These are phyloP conservation scores for Kwoniella newhampshirensis DNA, from an alignment of 768 basidiomycete genomes.

Conservation along the genomic window DNA sequence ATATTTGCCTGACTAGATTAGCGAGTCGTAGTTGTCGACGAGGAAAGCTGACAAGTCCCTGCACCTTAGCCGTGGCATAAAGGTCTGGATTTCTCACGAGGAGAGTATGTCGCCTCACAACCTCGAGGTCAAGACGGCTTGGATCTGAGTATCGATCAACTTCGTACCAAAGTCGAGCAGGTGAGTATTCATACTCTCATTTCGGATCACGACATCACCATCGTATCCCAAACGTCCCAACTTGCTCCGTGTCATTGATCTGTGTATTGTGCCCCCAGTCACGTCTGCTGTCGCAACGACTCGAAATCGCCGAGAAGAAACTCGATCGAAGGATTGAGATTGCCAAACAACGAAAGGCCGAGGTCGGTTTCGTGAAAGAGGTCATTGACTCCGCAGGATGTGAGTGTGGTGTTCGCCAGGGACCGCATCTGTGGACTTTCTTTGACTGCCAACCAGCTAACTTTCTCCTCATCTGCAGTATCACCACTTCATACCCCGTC, in stretches of 20 bases:
- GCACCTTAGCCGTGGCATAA: slow-evolving; percentile 59
- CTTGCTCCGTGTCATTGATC: not conserved
- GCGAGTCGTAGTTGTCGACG: too few species aligned
- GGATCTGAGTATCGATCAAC: slow-evolving; percentile 66
- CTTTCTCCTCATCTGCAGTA: slow-evolving; percentile 26
- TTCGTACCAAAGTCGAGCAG: slow-evolving; percentile 67
- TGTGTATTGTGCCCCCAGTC: slow-evolving; percentile 58
- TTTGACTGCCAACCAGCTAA: too few species aligned
- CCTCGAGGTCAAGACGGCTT: slow-evolving; percentile 59
- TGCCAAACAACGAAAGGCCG: slow-evolving; percentile 48
- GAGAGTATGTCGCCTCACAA: slow-evolving; percentile 51
- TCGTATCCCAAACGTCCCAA: not conserved
- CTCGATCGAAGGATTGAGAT: slow-evolving; percentile 59
- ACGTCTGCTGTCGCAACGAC: slow-evolving; percentile 64
- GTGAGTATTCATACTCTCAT: slow-evolving; percentile 57
- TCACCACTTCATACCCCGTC: slow-evolving; percentile 25
- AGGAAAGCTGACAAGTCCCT: too few species aligned
- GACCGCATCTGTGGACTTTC: too few species aligned
- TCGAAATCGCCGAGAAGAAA: slow-evolving; percentile 60
- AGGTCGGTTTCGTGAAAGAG: slow-evolving; percentile 47
- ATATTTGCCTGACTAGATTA: too few species aligned
- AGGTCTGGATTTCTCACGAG: slow-evolving; percentile 65
- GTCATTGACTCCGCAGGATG: slow-evolving; percentile 34
- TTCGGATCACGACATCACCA: not conserved
- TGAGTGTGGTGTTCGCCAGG: too few species aligned